phyloP scores from a whole-genome alignment of 805 yeast genomes.

The Saccharomyces jurei region DNA sequence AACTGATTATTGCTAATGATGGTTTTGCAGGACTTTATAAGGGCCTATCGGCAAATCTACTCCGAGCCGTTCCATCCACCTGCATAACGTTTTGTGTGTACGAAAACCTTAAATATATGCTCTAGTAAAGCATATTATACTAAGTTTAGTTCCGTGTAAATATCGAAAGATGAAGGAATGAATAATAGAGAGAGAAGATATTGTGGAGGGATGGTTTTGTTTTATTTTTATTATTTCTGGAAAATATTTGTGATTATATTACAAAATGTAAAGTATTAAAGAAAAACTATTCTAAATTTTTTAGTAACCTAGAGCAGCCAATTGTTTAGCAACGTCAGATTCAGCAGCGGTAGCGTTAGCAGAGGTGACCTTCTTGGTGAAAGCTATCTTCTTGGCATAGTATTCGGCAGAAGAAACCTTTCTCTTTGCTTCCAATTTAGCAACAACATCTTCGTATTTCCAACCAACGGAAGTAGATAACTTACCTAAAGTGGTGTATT shows the following conservation, averaged over 20 bases:
- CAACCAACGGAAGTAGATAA: slow-evolving; percentile 96
- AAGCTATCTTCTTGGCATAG: slow-evolving; percentile 97
- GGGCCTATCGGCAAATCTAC: slow-evolving; percentile 69
- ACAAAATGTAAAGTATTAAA: background rate
- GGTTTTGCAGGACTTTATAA: slow-evolving; percentile 70
- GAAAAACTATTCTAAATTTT: slow-evolving; percentile 4
- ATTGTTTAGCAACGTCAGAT: slow-evolving; percentile 84
- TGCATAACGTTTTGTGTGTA: slow-evolving; percentile 83
- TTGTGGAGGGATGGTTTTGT: background rate
- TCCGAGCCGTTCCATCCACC: slow-evolving; percentile 87
- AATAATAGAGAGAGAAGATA: background rate
- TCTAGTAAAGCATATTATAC: slow-evolving; percentile 4
- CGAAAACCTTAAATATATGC: slow-evolving; percentile 44
- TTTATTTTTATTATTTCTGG: background rate
- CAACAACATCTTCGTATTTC: slow-evolving; percentile 98
- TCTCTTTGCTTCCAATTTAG: slow-evolving; percentile 98
- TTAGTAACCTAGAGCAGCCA: slow-evolving; percentile 97
- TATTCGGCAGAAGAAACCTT: slow-evolving; percentile 97
- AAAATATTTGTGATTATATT: background rate
- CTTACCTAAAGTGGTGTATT: slow-evolving; percentile 97
- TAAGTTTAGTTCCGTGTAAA: background rate
- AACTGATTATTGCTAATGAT: slow-evolving; percentile 37
- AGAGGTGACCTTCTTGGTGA: slow-evolving; percentile 81
- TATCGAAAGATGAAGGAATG: background rate
- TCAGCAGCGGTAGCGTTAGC: slow-evolving; percentile 84